Percentiles rank a stretch among this genome's conserved stretches.
These are phyloP conservation scores for Nemania sp. DNA, from an alignment of 2,329 filamentous ascomycete genomes.

Conservation along the genomic window DNA sequence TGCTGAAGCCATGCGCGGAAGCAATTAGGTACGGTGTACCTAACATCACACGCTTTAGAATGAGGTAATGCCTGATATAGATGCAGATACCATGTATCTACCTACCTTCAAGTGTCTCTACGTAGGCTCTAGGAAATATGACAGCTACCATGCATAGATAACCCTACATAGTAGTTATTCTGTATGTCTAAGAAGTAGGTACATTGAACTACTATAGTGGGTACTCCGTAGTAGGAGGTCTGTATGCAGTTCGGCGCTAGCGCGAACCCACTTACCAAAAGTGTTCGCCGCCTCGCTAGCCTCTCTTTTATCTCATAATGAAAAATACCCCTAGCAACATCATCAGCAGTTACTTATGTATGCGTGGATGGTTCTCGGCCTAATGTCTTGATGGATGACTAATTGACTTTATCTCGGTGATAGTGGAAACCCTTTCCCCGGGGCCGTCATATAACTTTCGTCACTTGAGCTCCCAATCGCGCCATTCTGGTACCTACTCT, in stretches of 20 bases:
- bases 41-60: too few species aligned
- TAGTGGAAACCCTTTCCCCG: slow-evolving; percentile 16
- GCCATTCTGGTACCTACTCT: slow-evolving; percentile 45
- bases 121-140: too few species aligned
- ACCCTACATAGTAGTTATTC: too few species aligned
- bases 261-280: background rate
- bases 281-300: slow-evolving; percentile 20
- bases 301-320: slow-evolving; percentile 9
- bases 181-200: too few species aligned
- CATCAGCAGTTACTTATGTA: too few species aligned
- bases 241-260: slow-evolving; percentile 14
- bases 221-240: too few species aligned
- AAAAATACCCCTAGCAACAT: slow-evolving; percentile 29
- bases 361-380: slow-evolving; percentile 24
- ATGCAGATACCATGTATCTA: background rate
- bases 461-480: slow-evolving; percentile 46
- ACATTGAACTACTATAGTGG: too few species aligned
- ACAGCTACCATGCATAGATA: too few species aligned
- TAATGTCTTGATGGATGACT: slow-evolving; percentile 32
- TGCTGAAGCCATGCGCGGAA: too few species aligned
- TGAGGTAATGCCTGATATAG: too few species aligned
- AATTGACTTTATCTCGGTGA: slow-evolving; percentile 26
- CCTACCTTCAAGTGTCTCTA: too few species aligned
- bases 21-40: too few species aligned
- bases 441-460: slow-evolving; percentile 40